Base-by-base conservation (phyloP, 352 stramenopile genomes). In the Phytophthora sp. region DNA sequence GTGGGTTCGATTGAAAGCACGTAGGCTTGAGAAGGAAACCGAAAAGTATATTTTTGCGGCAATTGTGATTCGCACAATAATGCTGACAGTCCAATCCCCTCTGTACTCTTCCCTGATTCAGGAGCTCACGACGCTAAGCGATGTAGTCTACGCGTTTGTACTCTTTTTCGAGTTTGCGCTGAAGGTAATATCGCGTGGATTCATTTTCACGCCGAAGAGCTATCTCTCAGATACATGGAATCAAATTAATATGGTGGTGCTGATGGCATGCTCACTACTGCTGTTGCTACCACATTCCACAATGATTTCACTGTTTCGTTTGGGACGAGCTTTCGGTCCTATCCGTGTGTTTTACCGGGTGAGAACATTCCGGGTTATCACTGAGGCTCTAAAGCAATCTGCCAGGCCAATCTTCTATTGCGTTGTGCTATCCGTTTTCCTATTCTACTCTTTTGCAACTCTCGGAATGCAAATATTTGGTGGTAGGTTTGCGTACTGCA, bases 341-440 rank as follows among this genome's bases (percentile, higher is more conserved):
- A 82, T 96, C 11, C 87, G 88, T 13, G 87, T 95, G 2, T 95
- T 96, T 52, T 91, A 94, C 45, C 79, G 88, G 13, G 87, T 95
- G 26, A 84, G 89, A 46, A 91, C 85, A 5, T 93, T 97, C 50
- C 79, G 84, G 31, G 82, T 94, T 21, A 95, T 97, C 54, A 92
- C 84, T 0, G 79, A 93, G 41, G 88, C 88, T 7, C 50, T 96
- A 13, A 80, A 89, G 54, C 74, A 92, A 26, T 94, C 88, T 10
- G 69, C 81, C 0, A 74, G 71, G 8, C 87, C 90, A 39, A 87
- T 96, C n/a, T 82, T 90, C 31, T 96, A 88, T 62, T 92, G 85
- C 37, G 75, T 94, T 17, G 57, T 95, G 24, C 77, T 96, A 20
- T 83, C 81, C 24, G 49, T 89, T 9, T 92, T 95, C 38, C 57